Evolutionary conservation across 2,329 filamentous ascomycete genomes (phyloP).

Genomic region (Berkeleyomyces basicola): DNA sequence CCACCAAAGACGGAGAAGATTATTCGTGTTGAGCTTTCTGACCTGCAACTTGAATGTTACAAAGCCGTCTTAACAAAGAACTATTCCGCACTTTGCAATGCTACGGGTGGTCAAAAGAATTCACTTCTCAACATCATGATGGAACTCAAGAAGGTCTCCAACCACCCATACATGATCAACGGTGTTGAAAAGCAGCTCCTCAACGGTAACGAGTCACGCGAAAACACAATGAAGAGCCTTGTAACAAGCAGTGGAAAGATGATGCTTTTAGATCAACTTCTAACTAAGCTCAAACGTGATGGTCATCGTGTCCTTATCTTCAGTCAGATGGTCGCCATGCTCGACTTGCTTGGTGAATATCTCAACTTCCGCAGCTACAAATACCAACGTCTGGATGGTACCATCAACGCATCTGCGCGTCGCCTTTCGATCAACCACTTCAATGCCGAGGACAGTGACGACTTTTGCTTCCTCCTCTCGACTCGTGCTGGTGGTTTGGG

Average conservation of each 20-base stretch:
- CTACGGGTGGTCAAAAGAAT: constrained; percentile 78
- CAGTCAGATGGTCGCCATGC: constrained; percentile 98
- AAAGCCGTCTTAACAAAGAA: constrained; percentile 97
- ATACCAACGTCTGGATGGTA: constrained; percentile 89
- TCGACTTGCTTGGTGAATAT: constrained; percentile 91
- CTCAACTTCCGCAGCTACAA: constrained; percentile 84
- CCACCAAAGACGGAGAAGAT: constrained; percentile 98
- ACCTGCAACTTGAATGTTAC: constrained; percentile 94
- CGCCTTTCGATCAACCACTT: constrained; percentile 96
- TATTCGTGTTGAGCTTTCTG: constrained; percentile 89
- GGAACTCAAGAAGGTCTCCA: constrained; percentile 98
- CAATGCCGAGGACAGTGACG: constrained; percentile 87
- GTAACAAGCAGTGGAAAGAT: constrained; percentile 98
- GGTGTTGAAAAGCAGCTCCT: constrained; percentile 84
- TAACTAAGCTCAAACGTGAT: constrained; percentile 83
- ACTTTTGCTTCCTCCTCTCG: constrained; percentile 91
- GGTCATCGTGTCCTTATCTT: constrained; percentile 94
- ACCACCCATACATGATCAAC: constrained; percentile 95
- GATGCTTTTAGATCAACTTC: constrained; percentile 94
- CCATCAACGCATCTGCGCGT: constrained; percentile 72
- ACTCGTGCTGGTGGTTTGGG: constrained; percentile 93
- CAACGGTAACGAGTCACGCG: constrained; percentile 60
- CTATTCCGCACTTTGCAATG: constrained; percentile 84
- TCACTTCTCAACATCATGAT: constrained; percentile 97
- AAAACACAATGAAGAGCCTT: constrained; percentile 80